These are phyloP conservation scores for Dactylellina haptotyla DNA, from an alignment of 2,329 filamentous ascomycete species.

Conservation along the genomic window DNA sequence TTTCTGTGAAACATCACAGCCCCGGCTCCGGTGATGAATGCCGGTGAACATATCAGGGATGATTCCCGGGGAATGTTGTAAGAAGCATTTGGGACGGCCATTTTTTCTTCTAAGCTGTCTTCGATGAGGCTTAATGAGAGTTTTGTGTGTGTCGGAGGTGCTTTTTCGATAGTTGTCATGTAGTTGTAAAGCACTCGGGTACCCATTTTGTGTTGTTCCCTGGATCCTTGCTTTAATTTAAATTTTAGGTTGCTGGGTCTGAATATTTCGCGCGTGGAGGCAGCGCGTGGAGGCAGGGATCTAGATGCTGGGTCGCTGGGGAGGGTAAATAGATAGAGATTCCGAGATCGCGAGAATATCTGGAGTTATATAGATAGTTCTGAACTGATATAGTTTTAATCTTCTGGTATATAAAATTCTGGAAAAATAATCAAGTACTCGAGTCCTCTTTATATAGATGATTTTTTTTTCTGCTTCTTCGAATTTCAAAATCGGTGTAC, in stretches of 20 bases:
- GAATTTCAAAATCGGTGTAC: too few species aligned
- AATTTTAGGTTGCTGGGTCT: not conserved
- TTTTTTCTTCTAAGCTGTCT: constrained; percentile 32
- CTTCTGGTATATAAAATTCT: too few species aligned
- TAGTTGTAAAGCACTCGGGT: constrained; percentile 47
- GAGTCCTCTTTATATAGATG: constrained; percentile 8
- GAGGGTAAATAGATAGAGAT: too few species aligned
- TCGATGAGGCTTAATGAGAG: constrained; percentile 12
- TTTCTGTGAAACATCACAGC: constrained; percentile 49
- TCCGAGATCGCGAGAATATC: too few species aligned
- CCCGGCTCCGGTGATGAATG: constrained; percentile 45
- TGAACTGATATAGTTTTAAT: too few species aligned
- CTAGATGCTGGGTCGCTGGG: not conserved
- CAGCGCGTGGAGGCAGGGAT: too few species aligned
- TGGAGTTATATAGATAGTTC: too few species aligned
- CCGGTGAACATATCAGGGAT: constrained; percentile 27
- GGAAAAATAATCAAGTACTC: too few species aligned
- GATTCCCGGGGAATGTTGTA: constrained; percentile 40
- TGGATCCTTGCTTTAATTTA: constrained; percentile 2
- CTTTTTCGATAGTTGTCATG: constrained; percentile 24
- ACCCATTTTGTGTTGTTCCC: constrained; percentile 33
- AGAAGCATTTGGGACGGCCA: constrained; percentile 27
- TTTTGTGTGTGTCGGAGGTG: constrained; percentile 19
- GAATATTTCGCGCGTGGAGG: too few species aligned
- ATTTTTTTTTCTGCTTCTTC: not conserved